Evolutionary conservation across 1,284 basidiomycete species (phyloP), one percentile per base, ranked within the genome.

Genomic region (Heterobasidion irregulare): DNA sequence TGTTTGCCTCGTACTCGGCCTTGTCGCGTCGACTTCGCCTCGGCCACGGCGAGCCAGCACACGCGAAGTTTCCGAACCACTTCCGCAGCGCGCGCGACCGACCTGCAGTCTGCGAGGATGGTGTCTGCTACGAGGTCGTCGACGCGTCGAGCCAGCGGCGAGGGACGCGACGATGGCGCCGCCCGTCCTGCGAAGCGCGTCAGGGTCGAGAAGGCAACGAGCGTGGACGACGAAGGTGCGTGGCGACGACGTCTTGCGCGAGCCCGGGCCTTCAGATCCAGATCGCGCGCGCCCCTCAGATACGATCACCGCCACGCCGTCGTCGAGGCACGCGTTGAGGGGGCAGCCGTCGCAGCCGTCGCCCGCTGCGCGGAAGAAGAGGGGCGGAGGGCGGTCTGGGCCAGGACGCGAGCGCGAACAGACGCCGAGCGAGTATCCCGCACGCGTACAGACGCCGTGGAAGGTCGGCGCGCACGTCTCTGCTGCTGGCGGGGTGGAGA

Each of bases 391-490:
- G 26, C 46, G 10, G 33, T 5, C 18, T 16, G 36, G 12, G 7
- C 34, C n/a, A 46, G 48, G 36, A 34, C 53, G 32, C 47, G 44
- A 26, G 48, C 53, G 32, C 47, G 44, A 26, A 50, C 53, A 4
- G 55, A 53, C 5, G 61, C 26, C 2, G 26, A 5, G 26, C 26
- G 46, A 63, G 54, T 65, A 58, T 48, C 53, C 59, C 6, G 12
- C 10, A 5, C 9, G 79, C 34, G 60, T 66, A 1, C 57, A 66
- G 0, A 75, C 70, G 38, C 61, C 63, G 0, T 86, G 83, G 83
- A 86, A 85, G 63, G 72, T 94, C 13, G 92, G 92, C 1, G 89
- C 90, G 1, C 92, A 95, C 65, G 86, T 92, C 36, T 91, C 87
- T 19, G 79, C 86, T 13, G 83, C 85, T 1, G 91, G 89, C 4